phyloP scores from a whole-genome alignment of 2,329 filamentous ascomycete genomes.

The Fusarium chuoi region DNA sequence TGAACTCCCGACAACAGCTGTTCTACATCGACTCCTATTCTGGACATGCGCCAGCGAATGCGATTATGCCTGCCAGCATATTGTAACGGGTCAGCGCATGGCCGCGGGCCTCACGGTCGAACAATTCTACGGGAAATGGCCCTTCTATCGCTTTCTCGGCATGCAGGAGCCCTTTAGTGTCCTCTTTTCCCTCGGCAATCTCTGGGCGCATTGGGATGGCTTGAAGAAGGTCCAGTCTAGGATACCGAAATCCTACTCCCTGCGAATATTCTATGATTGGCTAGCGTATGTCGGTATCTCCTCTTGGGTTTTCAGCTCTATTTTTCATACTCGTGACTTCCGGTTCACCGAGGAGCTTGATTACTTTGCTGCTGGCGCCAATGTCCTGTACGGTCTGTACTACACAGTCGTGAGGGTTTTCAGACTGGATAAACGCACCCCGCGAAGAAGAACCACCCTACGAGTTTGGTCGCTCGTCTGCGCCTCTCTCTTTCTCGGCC shows the following conservation, averaged over 20 bases:
- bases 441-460: conserved; percentile 62
- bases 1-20: conserved; percentile 62
- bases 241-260: conserved; percentile 77
- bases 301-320: conserved; percentile 87
- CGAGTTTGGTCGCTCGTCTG: conserved; percentile 82
- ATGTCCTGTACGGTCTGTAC: conserved; percentile 90
- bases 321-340: conserved; percentile 95
- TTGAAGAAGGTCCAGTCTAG: conserved; percentile 74
- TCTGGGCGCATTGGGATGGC: conserved; percentile 84
- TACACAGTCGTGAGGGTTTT: conserved; percentile 86
- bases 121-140: conserved; percentile 99
- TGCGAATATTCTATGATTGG: conserved; percentile 81
- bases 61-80: conserved; percentile 97
- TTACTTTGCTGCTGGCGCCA: conserved; percentile 93
- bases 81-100: conserved; percentile 80
- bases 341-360: conserved; percentile 89
- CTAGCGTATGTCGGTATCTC: conserved; percentile 85
- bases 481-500: conserved; percentile 73
- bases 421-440: conserved; percentile 73
- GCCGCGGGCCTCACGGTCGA: conserved; percentile 74
- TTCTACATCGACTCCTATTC: conserved; percentile 85
- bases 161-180: conserved; percentile 96
- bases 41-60: conserved; percentile 96
- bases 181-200: conserved; percentile 92
- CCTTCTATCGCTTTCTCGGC: conserved; percentile 88